These are phyloP conservation scores for Neurospora sp. DNA, from an alignment of 495 filamentous ascomycete species.

Conservation along the genomic window DNA sequence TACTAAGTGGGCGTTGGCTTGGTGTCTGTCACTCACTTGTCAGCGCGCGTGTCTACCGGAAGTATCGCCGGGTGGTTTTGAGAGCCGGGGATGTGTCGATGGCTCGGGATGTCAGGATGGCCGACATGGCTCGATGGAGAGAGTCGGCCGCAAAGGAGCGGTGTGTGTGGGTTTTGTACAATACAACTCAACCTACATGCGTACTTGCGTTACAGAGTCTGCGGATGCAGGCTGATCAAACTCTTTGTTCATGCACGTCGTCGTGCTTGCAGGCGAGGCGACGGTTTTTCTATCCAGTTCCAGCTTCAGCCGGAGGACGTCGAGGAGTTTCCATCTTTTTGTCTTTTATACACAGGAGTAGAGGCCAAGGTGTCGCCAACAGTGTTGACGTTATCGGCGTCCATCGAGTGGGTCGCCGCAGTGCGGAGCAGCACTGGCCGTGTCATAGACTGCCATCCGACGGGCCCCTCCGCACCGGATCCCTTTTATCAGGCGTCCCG, in stretches of 20 bases:
- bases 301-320: not conserved
- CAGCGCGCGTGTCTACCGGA: not conserved
- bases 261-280: not conserved
- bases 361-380: not conserved
- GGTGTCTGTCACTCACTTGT: not conserved
- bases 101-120: not conserved
- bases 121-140: not conserved
- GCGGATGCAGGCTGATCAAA: not conserved
- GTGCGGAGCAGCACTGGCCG: not conserved
- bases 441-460: not conserved
- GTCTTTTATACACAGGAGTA: not conserved
- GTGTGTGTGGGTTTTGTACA: not conserved
- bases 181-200: constrained; percentile 1
- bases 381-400: not conserved
- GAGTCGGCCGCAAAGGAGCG: not conserved
- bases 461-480: not conserved
- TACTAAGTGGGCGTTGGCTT: not conserved
- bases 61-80: not conserved
- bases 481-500: not conserved
- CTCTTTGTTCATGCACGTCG: not conserved
- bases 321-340: not conserved
- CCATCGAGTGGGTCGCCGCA: not conserved
- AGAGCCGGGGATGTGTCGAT: not conserved
- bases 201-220: constrained; percentile 1
- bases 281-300: not conserved